Conservation (phyloP, 331 rosid species). For the Dryas integrifolia region DNA sequence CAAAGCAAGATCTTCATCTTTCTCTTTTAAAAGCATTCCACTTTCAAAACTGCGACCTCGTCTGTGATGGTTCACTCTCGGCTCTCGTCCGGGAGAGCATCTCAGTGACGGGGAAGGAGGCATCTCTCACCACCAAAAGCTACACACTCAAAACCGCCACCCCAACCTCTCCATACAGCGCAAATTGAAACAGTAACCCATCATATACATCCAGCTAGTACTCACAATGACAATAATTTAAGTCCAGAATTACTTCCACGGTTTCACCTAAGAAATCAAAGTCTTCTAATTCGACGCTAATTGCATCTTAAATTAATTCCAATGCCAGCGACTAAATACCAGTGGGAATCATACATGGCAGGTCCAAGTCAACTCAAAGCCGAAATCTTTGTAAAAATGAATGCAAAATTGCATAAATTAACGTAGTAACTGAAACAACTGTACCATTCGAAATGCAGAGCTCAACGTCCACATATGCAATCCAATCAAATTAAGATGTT, state of each 20-base stretch:
- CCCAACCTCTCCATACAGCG: constrained; percentile 24
- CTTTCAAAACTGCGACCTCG: constrained; percentile 71
- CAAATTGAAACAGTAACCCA: constrained; percentile 18
- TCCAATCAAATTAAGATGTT: constrained; percentile 23
- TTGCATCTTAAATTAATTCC: constrained; percentile 20
- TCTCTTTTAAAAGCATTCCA: constrained; percentile 54
- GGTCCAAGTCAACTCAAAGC: constrained; percentile 40
- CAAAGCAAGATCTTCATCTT: constrained; percentile 73
- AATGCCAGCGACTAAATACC: constrained; percentile 18
- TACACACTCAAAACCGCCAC: constrained; percentile 11
- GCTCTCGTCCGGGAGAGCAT: constrained; percentile 66
- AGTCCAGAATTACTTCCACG: constrained; percentile 15
- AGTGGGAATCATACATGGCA: constrained; percentile 17
- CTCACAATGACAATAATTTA: background rate
- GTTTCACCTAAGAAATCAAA: constrained; percentile 9
- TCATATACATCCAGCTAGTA: constrained; percentile 14
- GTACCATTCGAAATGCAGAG: constrained; percentile 30
- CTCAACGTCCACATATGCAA: constrained; percentile 16
- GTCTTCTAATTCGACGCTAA: background rate
- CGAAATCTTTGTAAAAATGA: constrained; percentile 17
- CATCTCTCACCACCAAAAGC: constrained; percentile 48
- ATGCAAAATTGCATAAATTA: constrained; percentile 27
- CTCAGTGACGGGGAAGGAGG: constrained; percentile 77
- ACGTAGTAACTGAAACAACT: constrained; percentile 14
- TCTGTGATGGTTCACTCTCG: constrained; percentile 52